A percentile compares a stretch with the other conserved stretches of the same genome.
Conservation (phyloP, 1,284 basidiomycete species). For the Microbotryum scabiosae region DNA sequence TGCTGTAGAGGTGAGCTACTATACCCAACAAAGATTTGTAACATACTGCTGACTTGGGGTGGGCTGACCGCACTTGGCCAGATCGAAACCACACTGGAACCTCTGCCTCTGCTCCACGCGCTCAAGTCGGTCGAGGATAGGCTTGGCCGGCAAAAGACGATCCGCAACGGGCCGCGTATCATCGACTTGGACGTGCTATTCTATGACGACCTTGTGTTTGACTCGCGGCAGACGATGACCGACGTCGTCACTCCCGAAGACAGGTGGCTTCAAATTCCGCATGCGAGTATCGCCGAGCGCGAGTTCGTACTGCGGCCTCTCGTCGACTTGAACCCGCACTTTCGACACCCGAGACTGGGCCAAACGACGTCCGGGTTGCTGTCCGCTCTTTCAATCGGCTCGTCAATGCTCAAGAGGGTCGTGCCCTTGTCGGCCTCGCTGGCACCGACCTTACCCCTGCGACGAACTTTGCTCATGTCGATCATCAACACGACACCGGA, state of each 20-base stretch:
- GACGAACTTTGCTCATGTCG: conserved; percentile 70
- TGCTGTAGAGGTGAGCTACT: conserved; percentile 62
- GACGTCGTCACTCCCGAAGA: conserved; percentile 39
- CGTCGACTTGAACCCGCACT: conserved; percentile 69
- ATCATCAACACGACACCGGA: conserved; percentile 94
- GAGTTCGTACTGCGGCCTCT: conserved; percentile 88
- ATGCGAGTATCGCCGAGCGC: conserved; percentile 68
- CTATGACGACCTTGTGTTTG: conserved; percentile 59
- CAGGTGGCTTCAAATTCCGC: conserved; percentile 70
- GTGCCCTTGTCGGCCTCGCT: conserved; percentile 48
- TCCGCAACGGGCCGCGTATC: conserved; percentile 77
- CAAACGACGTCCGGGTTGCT: conserved; percentile 50
- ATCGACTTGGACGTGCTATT: conserved; percentile 86
- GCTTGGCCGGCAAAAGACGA: conserved; percentile 73
- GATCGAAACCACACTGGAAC: conserved; percentile 64
- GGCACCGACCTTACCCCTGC: conserved; percentile 8
- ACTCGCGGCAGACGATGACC: conserved; percentile 47
- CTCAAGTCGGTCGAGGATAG: conserved; percentile 66
- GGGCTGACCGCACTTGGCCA: conserved; percentile 36
- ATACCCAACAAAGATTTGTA: conserved; percentile 9
- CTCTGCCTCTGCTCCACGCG: conserved; percentile 55
- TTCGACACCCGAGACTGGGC: conserved; percentile 53
- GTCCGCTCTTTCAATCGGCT: conserved; percentile 18
- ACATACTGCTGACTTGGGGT: background rate
- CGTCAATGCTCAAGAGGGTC: conserved; percentile 38